These are phyloP conservation scores for Rhizopogon salebrosus DNA, from an alignment of 768 basidiomycete species.

Conservation along the genomic window DNA sequence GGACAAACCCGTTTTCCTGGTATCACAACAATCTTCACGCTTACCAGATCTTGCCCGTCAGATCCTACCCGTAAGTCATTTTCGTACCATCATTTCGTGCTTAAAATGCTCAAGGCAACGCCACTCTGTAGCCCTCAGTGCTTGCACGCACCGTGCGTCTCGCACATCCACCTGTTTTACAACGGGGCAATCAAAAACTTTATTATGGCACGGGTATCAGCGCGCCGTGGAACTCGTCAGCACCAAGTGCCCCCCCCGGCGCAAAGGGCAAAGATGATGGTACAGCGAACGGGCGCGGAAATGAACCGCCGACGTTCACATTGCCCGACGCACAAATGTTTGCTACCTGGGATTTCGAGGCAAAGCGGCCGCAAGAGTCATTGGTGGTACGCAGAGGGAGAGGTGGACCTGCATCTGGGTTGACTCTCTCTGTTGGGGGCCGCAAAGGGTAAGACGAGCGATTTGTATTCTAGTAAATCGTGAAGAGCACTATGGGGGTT, in stretches of 20 bases:
- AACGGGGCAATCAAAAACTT: slow-evolving; percentile 38
- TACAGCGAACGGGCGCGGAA: slow-evolving; percentile 12
- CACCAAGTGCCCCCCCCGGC: slow-evolving; percentile 10
- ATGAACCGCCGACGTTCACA: slow-evolving; percentile 25
- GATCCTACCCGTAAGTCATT: slow-evolving; percentile 57
- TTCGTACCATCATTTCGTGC: background rate
- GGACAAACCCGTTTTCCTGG: slow-evolving; percentile 56
- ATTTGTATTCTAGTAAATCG: no score
- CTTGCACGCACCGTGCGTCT: slow-evolving; percentile 57
- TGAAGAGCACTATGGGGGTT: no score
- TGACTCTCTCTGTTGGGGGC: slow-evolving; percentile 11
- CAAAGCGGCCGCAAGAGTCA: slow-evolving; percentile 36
- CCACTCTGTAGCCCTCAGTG: slow-evolving; percentile 44
- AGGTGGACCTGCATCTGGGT: slow-evolving; percentile 8
- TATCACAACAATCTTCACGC: slow-evolving; percentile 58
- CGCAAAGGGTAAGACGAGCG: background rate
- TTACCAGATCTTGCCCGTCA: slow-evolving; percentile 63
- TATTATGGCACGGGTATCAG: slow-evolving; percentile 34
- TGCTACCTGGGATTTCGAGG: slow-evolving; percentile 47
- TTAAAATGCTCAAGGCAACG: background rate
- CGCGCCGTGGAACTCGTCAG: slow-evolving; percentile 42
- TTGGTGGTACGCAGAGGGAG: slow-evolving; percentile 27
- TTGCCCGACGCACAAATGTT: slow-evolving; percentile 46
- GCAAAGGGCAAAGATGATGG: slow-evolving; percentile 22
- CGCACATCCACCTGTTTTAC: slow-evolving; percentile 58